These are phyloP conservation scores for Arthroderma sp. DNA, from an alignment of 2,329 filamentous ascomycete genomes.

Conservation along the genomic window DNA sequence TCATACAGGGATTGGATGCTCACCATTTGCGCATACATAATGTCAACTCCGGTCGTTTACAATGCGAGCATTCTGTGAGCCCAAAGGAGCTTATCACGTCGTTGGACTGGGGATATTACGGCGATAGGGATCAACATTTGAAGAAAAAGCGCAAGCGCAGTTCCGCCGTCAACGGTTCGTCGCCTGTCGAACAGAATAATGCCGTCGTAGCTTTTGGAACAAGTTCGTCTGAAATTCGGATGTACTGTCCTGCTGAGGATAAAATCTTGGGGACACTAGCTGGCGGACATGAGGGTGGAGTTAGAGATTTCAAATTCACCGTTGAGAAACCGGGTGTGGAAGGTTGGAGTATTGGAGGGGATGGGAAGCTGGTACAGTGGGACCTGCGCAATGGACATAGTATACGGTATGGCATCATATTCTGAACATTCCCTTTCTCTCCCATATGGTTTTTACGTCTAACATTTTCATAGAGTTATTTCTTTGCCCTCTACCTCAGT, in stretches of 20 bases:
- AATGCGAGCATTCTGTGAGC: conserved; percentile 37
- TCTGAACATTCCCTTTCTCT: neutral
- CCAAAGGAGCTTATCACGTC: conserved; percentile 36
- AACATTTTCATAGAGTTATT: conserved; percentile 24
- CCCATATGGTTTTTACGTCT: conserved; percentile 6
- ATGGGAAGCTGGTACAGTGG: conserved; percentile 41
- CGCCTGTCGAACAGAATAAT: conserved; percentile 21
- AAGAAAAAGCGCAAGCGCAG: conserved; percentile 41
- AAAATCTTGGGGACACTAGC: conserved; percentile 32
- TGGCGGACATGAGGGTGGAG: conserved; percentile 35
- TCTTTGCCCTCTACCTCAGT: conserved; percentile 30
- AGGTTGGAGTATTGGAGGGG: conserved; percentile 42
- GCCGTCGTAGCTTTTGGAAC: conserved; percentile 38
- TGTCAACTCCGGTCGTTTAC: conserved; percentile 35
- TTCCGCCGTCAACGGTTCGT: conserved; percentile 27
- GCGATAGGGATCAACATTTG: conserved; percentile 24
- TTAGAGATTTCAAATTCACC: conserved; percentile 40
- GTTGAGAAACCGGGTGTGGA: conserved; percentile 25
- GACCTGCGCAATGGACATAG: conserved; percentile 32
- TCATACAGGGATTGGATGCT: conserved; percentile 40
- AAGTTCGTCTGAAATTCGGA: conserved; percentile 34
- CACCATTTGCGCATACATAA: conserved; percentile 42
- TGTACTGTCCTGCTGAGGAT: conserved; percentile 38
- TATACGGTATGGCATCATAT: conserved; percentile 25
- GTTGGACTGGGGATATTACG: conserved; percentile 38